Percentiles rank a stretch among this genome's conserved stretches.
phyloP scores from a whole-genome alignment of 148 eudicot genomes.

The Chenopodium berlandieri region DNA sequence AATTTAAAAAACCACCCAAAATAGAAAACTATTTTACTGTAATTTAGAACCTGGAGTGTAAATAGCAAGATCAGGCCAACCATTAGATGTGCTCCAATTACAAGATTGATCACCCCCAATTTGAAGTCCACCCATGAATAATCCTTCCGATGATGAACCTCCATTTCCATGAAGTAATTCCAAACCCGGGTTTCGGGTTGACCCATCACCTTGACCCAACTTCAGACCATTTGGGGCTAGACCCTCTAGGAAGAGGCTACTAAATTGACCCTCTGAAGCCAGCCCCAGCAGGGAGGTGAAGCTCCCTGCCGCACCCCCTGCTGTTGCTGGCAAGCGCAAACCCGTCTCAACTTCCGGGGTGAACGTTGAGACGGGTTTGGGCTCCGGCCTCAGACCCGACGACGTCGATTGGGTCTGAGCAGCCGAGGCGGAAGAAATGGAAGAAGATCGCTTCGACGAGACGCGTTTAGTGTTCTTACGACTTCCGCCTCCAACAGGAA shows the following conservation, averaged over 20 bases:
- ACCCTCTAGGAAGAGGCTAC: conserved; percentile 36
- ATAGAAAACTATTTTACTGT: conserved; percentile 16
- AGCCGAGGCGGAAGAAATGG: not conserved
- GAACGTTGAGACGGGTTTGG: conserved; percentile 3
- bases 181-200: conserved; percentile 25
- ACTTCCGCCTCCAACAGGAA: conserved; percentile 92
- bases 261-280: conserved; percentile 39
- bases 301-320: conserved; percentile 9
- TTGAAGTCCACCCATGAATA: conserved; percentile 20
- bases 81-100: conserved; percentile 40
- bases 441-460: not conserved
- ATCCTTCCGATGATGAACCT: conserved; percentile 19
- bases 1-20: too few relatives aligned
- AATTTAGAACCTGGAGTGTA: conserved; percentile 60
- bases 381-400: not conserved
- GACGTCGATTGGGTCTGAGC: not conserved
- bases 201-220: conserved; percentile 23
- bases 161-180: conserved; percentile 20
- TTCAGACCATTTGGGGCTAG: conserved; percentile 29
- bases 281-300: conserved; percentile 36
- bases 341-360: not conserved
- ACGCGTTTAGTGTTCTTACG: conserved; percentile 63
- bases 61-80: conserved; percentile 69
- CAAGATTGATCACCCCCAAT: conserved; percentile 28
- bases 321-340: not conserved